Evolutionary conservation across 495 filamentous ascomycete genomes (phyloP).

Genomic region (Penicillium bovifimosum): DNA sequence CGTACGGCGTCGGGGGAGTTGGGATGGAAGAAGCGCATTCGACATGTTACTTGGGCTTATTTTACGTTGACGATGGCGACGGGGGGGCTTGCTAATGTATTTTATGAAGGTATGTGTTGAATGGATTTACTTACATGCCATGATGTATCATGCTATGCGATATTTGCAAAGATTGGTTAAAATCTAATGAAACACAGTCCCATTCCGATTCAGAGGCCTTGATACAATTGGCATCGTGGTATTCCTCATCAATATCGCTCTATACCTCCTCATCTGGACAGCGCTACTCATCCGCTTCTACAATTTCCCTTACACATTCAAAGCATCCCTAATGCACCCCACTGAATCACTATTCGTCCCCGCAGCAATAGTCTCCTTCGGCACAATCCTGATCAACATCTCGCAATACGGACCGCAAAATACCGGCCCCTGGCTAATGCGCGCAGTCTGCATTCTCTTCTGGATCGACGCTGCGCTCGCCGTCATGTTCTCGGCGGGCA

Average conservation of each 20-base stretch:
- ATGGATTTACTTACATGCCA: too few relatives aligned
- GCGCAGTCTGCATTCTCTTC: slow-evolving; percentile 58
- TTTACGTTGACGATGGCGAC: slow-evolving; percentile 79
- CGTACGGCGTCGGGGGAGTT: slow-evolving; percentile 18
- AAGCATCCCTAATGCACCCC: slow-evolving; percentile 67
- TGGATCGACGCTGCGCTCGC: slow-evolving; percentile 69
- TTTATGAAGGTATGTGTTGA: slow-evolving; percentile 53
- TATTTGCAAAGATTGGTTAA: too few relatives aligned
- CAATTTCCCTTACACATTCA: slow-evolving; percentile 65
- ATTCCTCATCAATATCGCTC: slow-evolving; percentile 67
- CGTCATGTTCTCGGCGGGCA: slow-evolving; percentile 55
- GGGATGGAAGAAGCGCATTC: slow-evolving; percentile 45
- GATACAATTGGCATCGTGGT: slow-evolving; percentile 66
- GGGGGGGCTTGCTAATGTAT: slow-evolving; percentile 74
- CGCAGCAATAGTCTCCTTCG: slow-evolving; percentile 63
- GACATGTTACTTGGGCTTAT: slow-evolving; percentile 60
- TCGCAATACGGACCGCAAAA: slow-evolving; percentile 69
- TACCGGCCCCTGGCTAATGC: slow-evolving; percentile 62
- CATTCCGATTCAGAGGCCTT: slow-evolving; percentile 64
- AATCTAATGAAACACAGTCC: slow-evolving; percentile 43
- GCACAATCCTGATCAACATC: slow-evolving; percentile 73
- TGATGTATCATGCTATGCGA: too few relatives aligned
- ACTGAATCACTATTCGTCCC: slow-evolving; percentile 78
- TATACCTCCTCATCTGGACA: slow-evolving; percentile 64
- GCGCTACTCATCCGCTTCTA: slow-evolving; percentile 67